These are phyloP conservation scores for Pezizomycotina sp. DNA, from an alignment of 2,329 filamentous ascomycete genomes.

Conservation along the genomic window DNA sequence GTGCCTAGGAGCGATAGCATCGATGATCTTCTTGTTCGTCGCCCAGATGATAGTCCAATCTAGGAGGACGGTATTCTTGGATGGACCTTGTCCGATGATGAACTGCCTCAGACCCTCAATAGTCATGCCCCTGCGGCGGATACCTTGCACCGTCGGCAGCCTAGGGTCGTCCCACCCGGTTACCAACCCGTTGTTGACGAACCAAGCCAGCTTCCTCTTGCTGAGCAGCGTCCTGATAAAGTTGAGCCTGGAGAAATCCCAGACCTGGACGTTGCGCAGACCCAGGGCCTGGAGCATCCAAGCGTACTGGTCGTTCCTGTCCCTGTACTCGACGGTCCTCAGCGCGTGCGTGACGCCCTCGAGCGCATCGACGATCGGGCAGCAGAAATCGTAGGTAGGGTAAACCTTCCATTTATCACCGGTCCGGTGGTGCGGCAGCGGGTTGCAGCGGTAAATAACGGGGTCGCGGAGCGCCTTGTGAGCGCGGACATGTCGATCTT, in stretches of 20 bases:
- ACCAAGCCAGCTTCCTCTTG: slow-evolving; percentile 71
- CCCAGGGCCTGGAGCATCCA: slow-evolving; percentile 65
- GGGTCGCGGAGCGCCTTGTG: slow-evolving; percentile 95
- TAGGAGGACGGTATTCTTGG: slow-evolving; percentile 67
- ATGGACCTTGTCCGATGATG: slow-evolving; percentile 69
- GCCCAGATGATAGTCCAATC: slow-evolving; percentile 65
- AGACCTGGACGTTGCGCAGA: slow-evolving; percentile 63
- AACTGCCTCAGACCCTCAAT: slow-evolving; percentile 65
- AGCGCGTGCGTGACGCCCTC: slow-evolving; percentile 74
- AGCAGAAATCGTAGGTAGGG: slow-evolving; percentile 75
- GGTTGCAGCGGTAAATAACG: slow-evolving; percentile 91
- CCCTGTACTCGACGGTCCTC: slow-evolving; percentile 72
- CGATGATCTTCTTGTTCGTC: slow-evolving; percentile 66
- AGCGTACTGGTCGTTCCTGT: slow-evolving; percentile 71
- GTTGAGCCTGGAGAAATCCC: slow-evolving; percentile 73
- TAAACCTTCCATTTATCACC: slow-evolving; percentile 70
- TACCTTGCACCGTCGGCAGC: slow-evolving; percentile 70
- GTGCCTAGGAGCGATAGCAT: slow-evolving; percentile 57
- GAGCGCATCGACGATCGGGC: slow-evolving; percentile 61
- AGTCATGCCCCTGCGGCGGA: slow-evolving; percentile 62
- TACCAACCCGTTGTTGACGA: slow-evolving; percentile 59
- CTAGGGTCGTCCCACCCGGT: slow-evolving; percentile 77
- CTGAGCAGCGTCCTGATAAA: slow-evolving; percentile 69
- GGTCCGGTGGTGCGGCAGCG: slow-evolving; percentile 53
- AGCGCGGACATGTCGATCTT: slow-evolving; percentile 77